A percentile compares a stretch with the other conserved stretches of the same genome.
phyloP scores from a whole-genome alignment of 192 early-diverging fungal species.

The Backusella westeae region DNA sequence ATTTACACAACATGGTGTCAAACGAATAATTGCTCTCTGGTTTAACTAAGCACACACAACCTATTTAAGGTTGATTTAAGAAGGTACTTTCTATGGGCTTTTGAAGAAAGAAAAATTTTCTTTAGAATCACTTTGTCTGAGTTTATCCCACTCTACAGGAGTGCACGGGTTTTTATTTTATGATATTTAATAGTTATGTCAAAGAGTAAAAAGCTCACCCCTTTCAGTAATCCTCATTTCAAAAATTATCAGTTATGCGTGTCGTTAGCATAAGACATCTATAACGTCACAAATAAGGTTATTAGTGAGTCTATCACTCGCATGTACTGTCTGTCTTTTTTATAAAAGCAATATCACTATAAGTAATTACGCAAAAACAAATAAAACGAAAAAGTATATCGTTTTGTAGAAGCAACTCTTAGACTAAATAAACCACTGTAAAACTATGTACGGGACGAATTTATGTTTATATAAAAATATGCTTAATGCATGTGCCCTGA shows the following conservation, averaged over 20 bases:
- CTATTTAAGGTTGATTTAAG: no score
- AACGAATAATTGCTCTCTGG: no score
- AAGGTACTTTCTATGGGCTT: no score
- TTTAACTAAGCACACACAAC: no score
- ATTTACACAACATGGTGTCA: no score
- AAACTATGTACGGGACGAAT: neutral
- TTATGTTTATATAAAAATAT: neutral
- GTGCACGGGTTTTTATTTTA: no score
- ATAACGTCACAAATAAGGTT: neutral
- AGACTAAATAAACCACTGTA: neutral
- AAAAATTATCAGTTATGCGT: neutral
- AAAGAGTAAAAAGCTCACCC: neutral
- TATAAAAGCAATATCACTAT: neutral
- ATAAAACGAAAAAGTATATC: neutral
- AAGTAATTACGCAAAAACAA: neutral
- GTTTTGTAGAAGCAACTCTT: no score
- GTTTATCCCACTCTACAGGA: no score
- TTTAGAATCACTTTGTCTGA: no score
- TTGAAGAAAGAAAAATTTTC: no score
- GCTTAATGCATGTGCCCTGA: neutral
- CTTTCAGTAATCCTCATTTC: neutral
- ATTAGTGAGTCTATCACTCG: neutral
- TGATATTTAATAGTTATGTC: no score
- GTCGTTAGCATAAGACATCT: neutral
- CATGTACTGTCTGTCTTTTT: neutral